Percentiles rank a stretch among this genome's conserved stretches.
These are phyloP conservation scores for Chenopodium album DNA, from an alignment of 148 eudicot genomes.

Conservation along the genomic window DNA sequence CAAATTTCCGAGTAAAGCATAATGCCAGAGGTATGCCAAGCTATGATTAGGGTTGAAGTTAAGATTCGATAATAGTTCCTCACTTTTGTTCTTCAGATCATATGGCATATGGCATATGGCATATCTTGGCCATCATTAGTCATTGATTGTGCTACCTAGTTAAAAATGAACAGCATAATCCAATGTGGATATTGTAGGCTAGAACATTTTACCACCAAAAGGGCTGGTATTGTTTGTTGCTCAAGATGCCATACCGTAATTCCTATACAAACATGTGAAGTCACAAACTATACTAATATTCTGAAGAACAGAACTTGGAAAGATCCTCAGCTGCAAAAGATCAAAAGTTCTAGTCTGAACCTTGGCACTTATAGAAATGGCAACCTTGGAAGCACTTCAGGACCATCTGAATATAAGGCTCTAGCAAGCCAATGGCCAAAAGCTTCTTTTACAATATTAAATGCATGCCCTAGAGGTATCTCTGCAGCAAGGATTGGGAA, in stretches of 20 bases:
- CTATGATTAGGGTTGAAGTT: slow-evolving; percentile 13
- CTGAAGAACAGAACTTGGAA: slow-evolving; percentile 18
- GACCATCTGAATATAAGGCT: slow-evolving; percentile 24
- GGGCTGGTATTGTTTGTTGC: slow-evolving; percentile 29
- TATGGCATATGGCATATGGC: background rate
- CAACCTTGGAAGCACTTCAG: slow-evolving; percentile 2
- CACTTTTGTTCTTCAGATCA: background rate
- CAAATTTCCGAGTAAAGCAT: slow-evolving; percentile 18
- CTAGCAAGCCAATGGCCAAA: slow-evolving; percentile 23
- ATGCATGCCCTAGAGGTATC: slow-evolving; percentile 32
- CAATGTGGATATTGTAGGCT: slow-evolving; percentile 35
- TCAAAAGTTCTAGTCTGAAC: slow-evolving; percentile 9
- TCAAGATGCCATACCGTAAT: slow-evolving; percentile 30
- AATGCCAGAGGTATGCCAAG: slow-evolving; percentile 16
- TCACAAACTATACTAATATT: slow-evolving; percentile 9
- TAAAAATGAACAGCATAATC: slow-evolving; percentile 27
- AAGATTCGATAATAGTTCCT: slow-evolving; percentile 3
- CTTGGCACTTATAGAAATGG: background rate
- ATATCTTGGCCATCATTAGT: slow-evolving; percentile 4
- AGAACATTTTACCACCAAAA: slow-evolving; percentile 24
- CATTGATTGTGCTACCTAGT: background rate
- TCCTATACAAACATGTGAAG: slow-evolving; percentile 22
- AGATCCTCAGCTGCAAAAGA: slow-evolving; percentile 7
- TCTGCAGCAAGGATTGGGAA: slow-evolving; percentile 29
- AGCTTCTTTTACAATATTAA: slow-evolving; percentile 27